Evolutionary conservation across 2,329 filamentous ascomycete genomes (phyloP).

Genomic region (Verticillium zaregamsianum): DNA sequence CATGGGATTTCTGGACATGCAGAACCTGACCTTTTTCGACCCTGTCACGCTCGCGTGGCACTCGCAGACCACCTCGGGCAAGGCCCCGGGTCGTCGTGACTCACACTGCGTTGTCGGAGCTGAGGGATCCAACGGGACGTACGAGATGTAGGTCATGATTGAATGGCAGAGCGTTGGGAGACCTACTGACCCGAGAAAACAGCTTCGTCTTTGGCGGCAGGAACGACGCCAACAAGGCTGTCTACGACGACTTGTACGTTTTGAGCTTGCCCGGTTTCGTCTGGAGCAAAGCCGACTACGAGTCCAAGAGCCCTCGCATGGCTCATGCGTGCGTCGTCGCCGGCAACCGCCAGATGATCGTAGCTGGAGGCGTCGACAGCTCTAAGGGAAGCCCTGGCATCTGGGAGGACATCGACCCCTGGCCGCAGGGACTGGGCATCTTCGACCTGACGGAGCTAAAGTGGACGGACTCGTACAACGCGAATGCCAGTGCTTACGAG

Average conservation of each 20-base stretch:
- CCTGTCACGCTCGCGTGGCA: conserved; percentile 27
- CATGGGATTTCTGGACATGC: conserved; percentile 17
- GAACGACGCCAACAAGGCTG: conserved; percentile 12
- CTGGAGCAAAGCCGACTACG: conserved; percentile 24
- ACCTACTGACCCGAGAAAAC: background rate
- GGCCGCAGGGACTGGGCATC: conserved; percentile 31
- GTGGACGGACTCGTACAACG: conserved; percentile 29
- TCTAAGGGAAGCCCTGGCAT: conserved; percentile 15
- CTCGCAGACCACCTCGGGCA: conserved; percentile 26
- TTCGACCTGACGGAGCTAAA: conserved; percentile 32
- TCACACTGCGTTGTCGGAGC: conserved; percentile 29
- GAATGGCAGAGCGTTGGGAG: background rate
- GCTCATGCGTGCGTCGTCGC: conserved; percentile 30
- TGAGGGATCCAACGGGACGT: conserved; percentile 24
- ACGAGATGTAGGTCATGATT: conserved; percentile 25
- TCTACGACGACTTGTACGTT: conserved; percentile 26
- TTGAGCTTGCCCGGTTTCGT: conserved; percentile 33
- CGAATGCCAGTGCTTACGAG: conserved; percentile 27
- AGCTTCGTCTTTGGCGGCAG: conserved; percentile 33
- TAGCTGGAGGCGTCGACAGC: conserved; percentile 28
- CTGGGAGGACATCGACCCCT: conserved; percentile 24
- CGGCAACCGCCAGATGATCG: conserved; percentile 33
- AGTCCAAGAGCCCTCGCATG: conserved; percentile 17
- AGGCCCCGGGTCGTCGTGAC: conserved; percentile 19
- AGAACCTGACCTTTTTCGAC: conserved; percentile 27